Conservation (phyloP, 2,329 filamentous ascomycete species). For the Ploettnerulaceae sp. region DNA sequence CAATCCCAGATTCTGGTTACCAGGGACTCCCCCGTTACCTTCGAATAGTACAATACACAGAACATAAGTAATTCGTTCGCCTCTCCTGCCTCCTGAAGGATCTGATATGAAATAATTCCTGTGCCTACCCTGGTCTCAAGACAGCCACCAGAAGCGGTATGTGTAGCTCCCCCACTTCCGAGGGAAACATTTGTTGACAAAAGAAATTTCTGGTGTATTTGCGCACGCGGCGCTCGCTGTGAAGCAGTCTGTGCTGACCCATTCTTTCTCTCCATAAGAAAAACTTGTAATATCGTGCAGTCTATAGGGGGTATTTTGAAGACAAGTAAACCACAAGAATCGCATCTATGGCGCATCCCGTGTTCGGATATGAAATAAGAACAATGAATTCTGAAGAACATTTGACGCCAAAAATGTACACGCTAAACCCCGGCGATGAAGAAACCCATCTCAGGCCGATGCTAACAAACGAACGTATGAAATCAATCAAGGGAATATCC, state of each 20-base stretch:
- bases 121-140: too few species aligned
- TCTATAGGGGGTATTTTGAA: conserved; percentile 31
- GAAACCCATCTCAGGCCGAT: conserved; percentile 16
- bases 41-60: conserved; percentile 3
- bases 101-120: too few species aligned
- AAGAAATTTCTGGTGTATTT: conserved; percentile 14
- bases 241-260: conserved; percentile 20
- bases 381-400: conserved; percentile 22
- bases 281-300: conserved; percentile 24
- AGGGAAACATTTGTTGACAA: conserved; percentile 15
- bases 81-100: too few species aligned
- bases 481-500: conserved; percentile 19
- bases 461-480: conserved; percentile 27
- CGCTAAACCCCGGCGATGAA: conserved; percentile 16
- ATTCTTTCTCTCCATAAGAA: conserved; percentile 7
- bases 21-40: not conserved
- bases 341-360: conserved; percentile 20
- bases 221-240: conserved; percentile 12
- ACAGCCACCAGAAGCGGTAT: too few species aligned
- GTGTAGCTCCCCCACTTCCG: too few species aligned
- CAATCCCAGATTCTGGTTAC: not conserved
- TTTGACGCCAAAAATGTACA: conserved; percentile 24
- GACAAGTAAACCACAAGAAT: conserved; percentile 20
- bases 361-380: conserved; percentile 26
- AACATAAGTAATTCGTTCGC: too few species aligned